Evolutionary conservation across 202 grass and related monocot genomes (phyloP).

Genomic region (Bolboschoenoplectus hybrid): DNA sequence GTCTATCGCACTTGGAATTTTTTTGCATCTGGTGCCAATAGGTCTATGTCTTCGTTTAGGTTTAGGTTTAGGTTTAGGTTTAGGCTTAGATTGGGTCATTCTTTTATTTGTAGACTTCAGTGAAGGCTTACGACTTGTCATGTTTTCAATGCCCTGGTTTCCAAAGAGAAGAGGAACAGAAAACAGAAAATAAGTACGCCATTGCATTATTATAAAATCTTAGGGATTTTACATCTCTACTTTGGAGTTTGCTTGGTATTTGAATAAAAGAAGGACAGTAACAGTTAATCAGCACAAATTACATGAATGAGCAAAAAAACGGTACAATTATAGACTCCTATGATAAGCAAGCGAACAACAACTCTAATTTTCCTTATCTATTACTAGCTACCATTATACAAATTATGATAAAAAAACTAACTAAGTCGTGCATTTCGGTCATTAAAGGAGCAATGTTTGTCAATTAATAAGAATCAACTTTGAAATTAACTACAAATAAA

Average conservation of each 20-base stretch:
- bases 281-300: neutral
- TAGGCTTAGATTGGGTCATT: neutral
- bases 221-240: neutral
- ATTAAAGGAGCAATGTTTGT: neutral
- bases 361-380: neutral
- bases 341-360: neutral
- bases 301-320: neutral
- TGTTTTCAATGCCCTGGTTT: neutral
- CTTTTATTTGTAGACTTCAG: neutral
- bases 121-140: conserved; percentile 1
- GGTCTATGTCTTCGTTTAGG: conserved; percentile 10
- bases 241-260: neutral
- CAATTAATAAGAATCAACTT: neutral
- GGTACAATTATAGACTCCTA: neutral
- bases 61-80: neutral
- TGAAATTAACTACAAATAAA: neutral
- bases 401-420: neutral
- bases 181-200: neutral
- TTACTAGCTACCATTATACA: neutral
- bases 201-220: neutral
- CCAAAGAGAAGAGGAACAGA: conserved; percentile 2
- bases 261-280: neutral
- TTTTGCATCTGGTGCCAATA: neutral
- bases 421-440: neutral
- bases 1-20: neutral